Base-by-base conservation (phyloP, 169 alveolate genomes). In the Eimeria praecox region DNA sequence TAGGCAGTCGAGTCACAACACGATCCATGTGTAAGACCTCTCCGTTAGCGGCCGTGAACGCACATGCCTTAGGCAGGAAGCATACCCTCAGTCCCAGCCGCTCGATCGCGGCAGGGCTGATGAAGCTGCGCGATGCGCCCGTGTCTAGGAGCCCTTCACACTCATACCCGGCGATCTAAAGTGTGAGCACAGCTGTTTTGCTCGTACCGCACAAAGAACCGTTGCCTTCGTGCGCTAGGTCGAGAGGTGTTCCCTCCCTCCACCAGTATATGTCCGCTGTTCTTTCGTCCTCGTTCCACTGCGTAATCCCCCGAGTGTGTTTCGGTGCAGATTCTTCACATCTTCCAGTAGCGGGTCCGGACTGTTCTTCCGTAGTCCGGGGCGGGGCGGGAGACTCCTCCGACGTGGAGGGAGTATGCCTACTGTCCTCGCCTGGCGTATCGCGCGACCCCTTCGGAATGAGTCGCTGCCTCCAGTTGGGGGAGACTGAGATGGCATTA, bases 81-180 rank as follows among this genome's bases (percentile, higher is more conserved):
- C 86, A 10, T 20, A 42, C 86, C 24, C n/a, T 42, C 3, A 40
- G 56, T n/a, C 30, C 33, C 54, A 75, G 24, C 30, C 86, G 52
- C 33, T 33, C 59, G 0, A 75, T 33, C 49, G 54, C 30, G n/a
- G 10, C n/a, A 1, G 86, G 56, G 38, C 54, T 75, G 33, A 75
- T 75, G 30, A 75, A 75, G 24, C 56, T 40, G n/a, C 86, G 24
- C 3, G 49, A 35, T 33, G 86, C 86, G 9, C 54, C 86, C n/a
- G 54, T 35, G 27, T 75, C 86, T 9, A 75, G 54, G 30, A 38
- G 86, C 86, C n/a, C 56, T 33, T 75, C 54, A 54, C 86, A 75
- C 54, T 33, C 86, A 64, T 35, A 6, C 24, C 59, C 86, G 8
- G 38, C 86, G 56, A 35, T 38, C 35, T 75, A 24, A 8, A 35